Conservation (phyloP, 305 asterid genomes). For the Fraxinus greggii region DNA sequence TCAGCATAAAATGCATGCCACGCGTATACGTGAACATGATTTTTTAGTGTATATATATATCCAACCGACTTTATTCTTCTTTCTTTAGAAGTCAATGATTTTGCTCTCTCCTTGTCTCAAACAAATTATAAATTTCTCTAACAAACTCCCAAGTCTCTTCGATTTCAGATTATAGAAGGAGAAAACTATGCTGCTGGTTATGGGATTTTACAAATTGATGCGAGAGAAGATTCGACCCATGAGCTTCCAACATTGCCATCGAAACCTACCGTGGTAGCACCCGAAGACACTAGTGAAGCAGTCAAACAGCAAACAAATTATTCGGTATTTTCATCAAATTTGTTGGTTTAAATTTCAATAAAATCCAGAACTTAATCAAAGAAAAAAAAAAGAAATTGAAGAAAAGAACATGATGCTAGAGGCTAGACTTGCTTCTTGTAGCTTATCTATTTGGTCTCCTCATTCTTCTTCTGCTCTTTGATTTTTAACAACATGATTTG, state of each 20-base stretch:
- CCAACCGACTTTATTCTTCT: background rate
- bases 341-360: background rate
- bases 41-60: too few species aligned
- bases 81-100: background rate
- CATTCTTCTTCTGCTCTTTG: constrained; percentile 37
- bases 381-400: background rate
- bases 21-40: rapidly evolving
- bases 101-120: background rate
- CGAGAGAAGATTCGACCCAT: constrained; percentile 61
- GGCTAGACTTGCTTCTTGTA: constrained; percentile 89
- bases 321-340: background rate
- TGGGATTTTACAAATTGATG: constrained; percentile 19
- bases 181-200: background rate
- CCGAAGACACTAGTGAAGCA: constrained; percentile 83
- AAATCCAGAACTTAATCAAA: background rate
- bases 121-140: too few species aligned
- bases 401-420: constrained; percentile 85
- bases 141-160: background rate
- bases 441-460: constrained; percentile 88
- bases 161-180: background rate
- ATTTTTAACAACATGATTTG: background rate
- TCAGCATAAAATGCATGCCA: too few species aligned
- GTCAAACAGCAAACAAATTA: constrained; percentile 52
- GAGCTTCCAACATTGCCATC: constrained; percentile 93
- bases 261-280: constrained; percentile 68